Evolutionary conservation across 2,329 filamentous ascomycete species (phyloP), one percentile per base, ranked within the genome.

Genomic region (Apiospora marii): DNA sequence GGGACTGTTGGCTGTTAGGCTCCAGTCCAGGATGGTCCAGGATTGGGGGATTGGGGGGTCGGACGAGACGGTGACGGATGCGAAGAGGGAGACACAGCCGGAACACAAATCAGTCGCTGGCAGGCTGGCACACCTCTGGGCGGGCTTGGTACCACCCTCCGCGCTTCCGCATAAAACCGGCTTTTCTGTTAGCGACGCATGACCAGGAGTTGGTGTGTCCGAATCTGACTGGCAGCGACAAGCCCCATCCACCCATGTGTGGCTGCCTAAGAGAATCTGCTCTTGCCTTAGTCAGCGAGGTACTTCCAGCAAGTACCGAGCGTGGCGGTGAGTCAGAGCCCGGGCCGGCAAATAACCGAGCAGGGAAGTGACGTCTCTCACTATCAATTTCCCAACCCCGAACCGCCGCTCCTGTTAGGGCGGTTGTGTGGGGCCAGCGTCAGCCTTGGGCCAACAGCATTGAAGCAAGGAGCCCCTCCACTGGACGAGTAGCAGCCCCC

Each of bases 301-400:
- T 67, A 64, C 58, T 49, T 64, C 30, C 24, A 27, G 27, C 14
- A 70, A 16, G 68, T 70, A 70, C 69, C 44, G n/a, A n/a, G 1
- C 58, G 58, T 64, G 58, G 58, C 58, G 30, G 58, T 64, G 58
- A 64, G 58, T 64, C 58, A 64, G 58, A 64, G 19, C 7, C 30
- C 41, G 19, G 22, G 34, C 19, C 58, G 58, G 34, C 10, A 41
- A 64, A 64, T 41, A n/a, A 2, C 58, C 58, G 58, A 64, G 10
- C 30, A 41, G 3, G 61, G 53, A 68, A 75, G 74, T 77, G 74
- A 77, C 74, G 76, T 77, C 71, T 53, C 72, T 74, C 68, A 37
- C 49, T 74, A 75, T 74, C 73, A 49, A 49, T 49, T n/a, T n/a
- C 46, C 46, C 46, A 49, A 10, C 46, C 24, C 51, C 27, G 51